Evolutionary conservation across 2,329 filamentous ascomycete genomes (phyloP), one percentile per base, ranked within the genome.

Genomic region (Neofusicoccum ribis): DNA sequence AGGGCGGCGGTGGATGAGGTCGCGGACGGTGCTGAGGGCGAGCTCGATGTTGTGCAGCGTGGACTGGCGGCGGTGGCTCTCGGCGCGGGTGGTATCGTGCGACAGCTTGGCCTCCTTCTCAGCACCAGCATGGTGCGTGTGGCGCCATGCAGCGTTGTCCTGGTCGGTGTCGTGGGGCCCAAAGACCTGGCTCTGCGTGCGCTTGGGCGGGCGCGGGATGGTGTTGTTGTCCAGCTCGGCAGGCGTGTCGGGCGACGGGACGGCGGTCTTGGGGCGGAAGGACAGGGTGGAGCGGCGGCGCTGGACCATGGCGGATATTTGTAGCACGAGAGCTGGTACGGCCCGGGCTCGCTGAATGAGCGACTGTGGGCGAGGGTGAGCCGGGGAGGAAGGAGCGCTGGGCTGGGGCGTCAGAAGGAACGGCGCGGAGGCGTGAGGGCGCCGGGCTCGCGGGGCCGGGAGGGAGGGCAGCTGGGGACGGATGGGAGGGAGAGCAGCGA

Each of bases 241-340:
- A 31, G 27, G 27, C 50, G 52, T 43, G 51, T 56, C 36, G 17
- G 39, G 49, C 69, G 77, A 77, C 70, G 81, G 77, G 70, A 84
- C 81, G 56, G 75, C 76, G 20, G 76, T 77, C 69, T 77, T 77
- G 51, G 76, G 76, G 47, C 76, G 74, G 69, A 76, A 75, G 63
- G 74, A 70, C 69, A 77, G 73, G 66, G 74, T 70, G 31, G 75
- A 76, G 52, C 72, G 68, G 63, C 71, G 72, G 70, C 73, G 76
- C 72, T 77, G 67, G 44, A 65, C 63, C 63, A 65, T 65, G 63
- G 63, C 63, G 54, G 27, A 31, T 31, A 52, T 43, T 39, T 15
- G 46, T 37, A 50, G 46, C 23, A 50, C 44, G 36, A 61, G 63
- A 50, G 56, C 36, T 46, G 31, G 27, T 17, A 31, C 20, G 20